Evolutionary conservation across 2,329 filamentous ascomycete genomes (phyloP).

Genomic region (Falciphora oryzae): DNA sequence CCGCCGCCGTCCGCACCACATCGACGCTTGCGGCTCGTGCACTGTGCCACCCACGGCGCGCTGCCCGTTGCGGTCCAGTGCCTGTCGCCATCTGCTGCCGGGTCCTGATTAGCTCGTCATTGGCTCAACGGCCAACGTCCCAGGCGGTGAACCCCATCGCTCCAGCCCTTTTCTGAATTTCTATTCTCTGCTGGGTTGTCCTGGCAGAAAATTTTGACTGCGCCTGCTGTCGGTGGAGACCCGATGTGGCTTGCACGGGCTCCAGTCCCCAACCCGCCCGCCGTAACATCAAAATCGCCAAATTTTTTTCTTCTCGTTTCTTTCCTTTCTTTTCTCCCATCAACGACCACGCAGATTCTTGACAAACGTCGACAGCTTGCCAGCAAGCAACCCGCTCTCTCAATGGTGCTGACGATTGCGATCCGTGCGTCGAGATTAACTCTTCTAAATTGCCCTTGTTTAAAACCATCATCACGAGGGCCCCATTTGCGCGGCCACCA

Average conservation of each 20-base stretch:
- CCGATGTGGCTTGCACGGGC: neutral
- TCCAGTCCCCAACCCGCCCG: neutral
- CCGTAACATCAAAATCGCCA: neutral
- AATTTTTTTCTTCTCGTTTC: neutral
- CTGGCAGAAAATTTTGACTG: conserved; percentile 4
- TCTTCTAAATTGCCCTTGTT: conserved; percentile 45
- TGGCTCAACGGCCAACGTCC: conserved; percentile 6
- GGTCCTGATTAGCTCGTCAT: neutral
- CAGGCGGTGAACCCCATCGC: conserved; percentile 8
- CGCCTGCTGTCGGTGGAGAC: neutral
- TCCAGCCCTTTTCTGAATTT: neutral
- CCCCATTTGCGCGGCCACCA: conserved; percentile 56
- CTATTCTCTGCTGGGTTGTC: neutral
- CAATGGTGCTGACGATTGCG: conserved; percentile 45
- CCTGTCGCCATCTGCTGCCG: neutral
- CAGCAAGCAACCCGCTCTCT: conserved; percentile 18
- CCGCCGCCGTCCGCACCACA: too few species aligned
- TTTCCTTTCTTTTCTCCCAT: conserved; percentile 15
- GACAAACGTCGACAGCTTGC: conserved; percentile 30
- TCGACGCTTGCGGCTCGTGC: neutral
- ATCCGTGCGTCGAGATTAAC: conserved; percentile 53
- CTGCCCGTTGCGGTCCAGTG: neutral
- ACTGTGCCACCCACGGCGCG: neutral
- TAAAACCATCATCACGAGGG: conserved; percentile 67
- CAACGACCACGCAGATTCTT: conserved; percentile 26